Conservation (phyloP, 495 filamentous ascomycete species). For the Penicillium coprophilum region DNA sequence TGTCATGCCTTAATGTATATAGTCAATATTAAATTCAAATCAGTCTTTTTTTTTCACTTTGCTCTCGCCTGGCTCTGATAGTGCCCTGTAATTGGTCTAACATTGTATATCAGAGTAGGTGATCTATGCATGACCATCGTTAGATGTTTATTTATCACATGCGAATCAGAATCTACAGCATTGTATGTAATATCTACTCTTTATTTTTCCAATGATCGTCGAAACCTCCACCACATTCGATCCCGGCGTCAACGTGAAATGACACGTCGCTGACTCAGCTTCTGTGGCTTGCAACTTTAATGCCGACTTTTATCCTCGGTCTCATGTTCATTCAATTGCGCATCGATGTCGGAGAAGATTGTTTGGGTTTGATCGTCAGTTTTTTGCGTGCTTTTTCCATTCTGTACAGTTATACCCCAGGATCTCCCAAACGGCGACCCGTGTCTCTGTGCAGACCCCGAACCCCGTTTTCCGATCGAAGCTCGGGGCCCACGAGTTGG, state of each 20-base stretch:
- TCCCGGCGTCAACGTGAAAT: constrained; percentile 2
- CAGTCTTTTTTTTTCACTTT: too few species aligned
- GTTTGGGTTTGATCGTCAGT: constrained; percentile 2
- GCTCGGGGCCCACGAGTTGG: constrained; percentile 10
- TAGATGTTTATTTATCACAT: not conserved
- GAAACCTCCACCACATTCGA: constrained; percentile 1
- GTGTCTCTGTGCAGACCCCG: constrained; percentile 8
- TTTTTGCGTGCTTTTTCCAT: constrained; percentile 15
- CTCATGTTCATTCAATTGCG: constrained; percentile 9
- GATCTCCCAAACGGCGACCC: constrained; percentile 5
- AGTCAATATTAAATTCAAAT: too few species aligned
- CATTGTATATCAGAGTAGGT: too few species aligned
- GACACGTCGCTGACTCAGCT: constrained; percentile 28
- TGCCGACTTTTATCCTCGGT: constrained; percentile 10
- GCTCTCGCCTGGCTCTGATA: too few species aligned
- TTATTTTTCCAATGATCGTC: not conserved
- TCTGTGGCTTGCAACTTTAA: not conserved
- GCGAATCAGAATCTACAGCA: not conserved
- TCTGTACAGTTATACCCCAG: constrained; percentile 9
- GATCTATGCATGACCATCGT: not conserved
- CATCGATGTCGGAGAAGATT: not conserved
- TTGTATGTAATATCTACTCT: not conserved
- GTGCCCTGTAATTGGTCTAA: too few species aligned
- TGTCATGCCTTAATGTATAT: too few species aligned
- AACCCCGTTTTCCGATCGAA: constrained; percentile 10